Percentiles rank a stretch among this genome's conserved stretches.
phyloP scores from a whole-genome alignment of 2,329 filamentous ascomycete species.

The Cytospora chrysosperma region DNA sequence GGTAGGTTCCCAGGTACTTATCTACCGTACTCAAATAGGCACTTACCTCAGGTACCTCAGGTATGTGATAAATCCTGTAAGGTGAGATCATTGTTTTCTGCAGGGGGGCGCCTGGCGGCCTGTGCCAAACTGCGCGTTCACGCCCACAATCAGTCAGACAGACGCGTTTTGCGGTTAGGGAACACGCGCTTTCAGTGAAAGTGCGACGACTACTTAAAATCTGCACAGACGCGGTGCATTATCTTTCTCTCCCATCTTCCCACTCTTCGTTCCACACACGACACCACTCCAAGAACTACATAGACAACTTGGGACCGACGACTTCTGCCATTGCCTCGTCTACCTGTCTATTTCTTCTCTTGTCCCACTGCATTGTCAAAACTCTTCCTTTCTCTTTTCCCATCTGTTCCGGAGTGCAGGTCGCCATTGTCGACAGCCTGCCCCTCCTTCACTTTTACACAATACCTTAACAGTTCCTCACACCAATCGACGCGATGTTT shows the following conservation, averaged over 20 bases:
- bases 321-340: background rate
- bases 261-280: background rate
- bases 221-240: slow-evolving; percentile 12
- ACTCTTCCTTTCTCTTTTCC: background rate
- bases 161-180: slow-evolving; percentile 16
- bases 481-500: slow-evolving; percentile 49
- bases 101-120: slow-evolving; percentile 10
- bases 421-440: slow-evolving; percentile 5
- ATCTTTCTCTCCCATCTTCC: slow-evolving; percentile 2
- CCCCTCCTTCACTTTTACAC: slow-evolving; percentile 9
- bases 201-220: slow-evolving; percentile 25
- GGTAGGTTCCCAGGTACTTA: no score
- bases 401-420: slow-evolving; percentile 6
- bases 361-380: background rate
- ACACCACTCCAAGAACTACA: background rate
- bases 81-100: slow-evolving; percentile 12
- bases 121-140: slow-evolving; percentile 18
- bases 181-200: slow-evolving; percentile 19
- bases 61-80: background rate
- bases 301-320: background rate
- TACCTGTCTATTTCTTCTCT: background rate
- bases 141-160: slow-evolving; percentile 8
- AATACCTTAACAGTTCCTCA: slow-evolving; percentile 2
- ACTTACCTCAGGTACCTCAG: background rate
- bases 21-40: no score